These are phyloP conservation scores for Roridomyces roridus DNA, from an alignment of 768 basidiomycete genomes.

Conservation along the genomic window DNA sequence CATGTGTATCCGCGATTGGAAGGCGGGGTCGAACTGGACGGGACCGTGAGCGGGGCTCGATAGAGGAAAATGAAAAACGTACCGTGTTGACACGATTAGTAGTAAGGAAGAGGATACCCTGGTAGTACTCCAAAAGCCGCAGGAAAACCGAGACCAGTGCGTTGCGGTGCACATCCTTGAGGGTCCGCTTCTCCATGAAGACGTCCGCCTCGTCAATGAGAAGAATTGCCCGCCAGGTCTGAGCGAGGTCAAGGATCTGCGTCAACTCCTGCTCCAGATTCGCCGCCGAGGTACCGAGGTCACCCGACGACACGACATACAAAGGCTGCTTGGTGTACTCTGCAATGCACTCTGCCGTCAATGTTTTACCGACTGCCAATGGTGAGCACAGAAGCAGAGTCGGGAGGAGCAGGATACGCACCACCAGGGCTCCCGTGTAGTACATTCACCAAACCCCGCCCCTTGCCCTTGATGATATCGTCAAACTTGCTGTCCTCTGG, in stretches of 20 bases:
- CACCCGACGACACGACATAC: slow-evolving; percentile 27
- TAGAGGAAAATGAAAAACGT: not conserved
- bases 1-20: slow-evolving; percentile 24
- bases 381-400: too few species aligned
- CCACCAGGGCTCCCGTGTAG: slow-evolving; percentile 23
- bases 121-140: slow-evolving; percentile 26
- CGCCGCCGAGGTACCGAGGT: slow-evolving; percentile 25
- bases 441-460: slow-evolving; percentile 17
- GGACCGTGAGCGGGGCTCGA: not conserved
- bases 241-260: slow-evolving; percentile 23
- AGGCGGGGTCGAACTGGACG: slow-evolving; percentile 15
- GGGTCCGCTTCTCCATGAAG: slow-evolving; percentile 27
- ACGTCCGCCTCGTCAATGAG: slow-evolving; percentile 34
- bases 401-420: too few species aligned
- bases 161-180: slow-evolving; percentile 24
- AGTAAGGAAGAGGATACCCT: slow-evolving; percentile 25
- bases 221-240: slow-evolving; percentile 28
- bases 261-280: slow-evolving; percentile 20
- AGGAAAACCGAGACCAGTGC: slow-evolving; percentile 30
- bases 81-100: slow-evolving; percentile 21
- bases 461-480: slow-evolving; percentile 26
- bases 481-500: slow-evolving; percentile 16
- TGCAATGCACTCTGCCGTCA: slow-evolving; percentile 30
- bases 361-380: slow-evolving; percentile 19
- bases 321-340: slow-evolving; percentile 26